A percentile compares a stretch with the other conserved stretches of the same genome.
phyloP scores from a whole-genome alignment of 805 yeast species.

The Pichia nanzhaoensis region DNA sequence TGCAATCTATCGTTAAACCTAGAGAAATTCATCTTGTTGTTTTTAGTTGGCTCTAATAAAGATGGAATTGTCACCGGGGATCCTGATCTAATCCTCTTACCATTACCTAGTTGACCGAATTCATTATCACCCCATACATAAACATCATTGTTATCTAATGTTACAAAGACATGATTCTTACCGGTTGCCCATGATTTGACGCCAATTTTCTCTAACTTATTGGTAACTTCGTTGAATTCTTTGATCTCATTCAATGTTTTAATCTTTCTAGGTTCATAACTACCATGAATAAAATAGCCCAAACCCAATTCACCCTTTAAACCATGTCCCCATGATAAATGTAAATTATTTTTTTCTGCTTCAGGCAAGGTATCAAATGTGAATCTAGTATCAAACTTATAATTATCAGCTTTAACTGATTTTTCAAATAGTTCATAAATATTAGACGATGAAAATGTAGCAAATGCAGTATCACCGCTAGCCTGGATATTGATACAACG shows the following conservation, averaged over 20 bases:
- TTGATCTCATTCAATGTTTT: slow-evolving; percentile 39
- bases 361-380: slow-evolving; percentile 17
- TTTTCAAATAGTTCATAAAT: slow-evolving; percentile 33
- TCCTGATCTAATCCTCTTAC: slow-evolving; percentile 55
- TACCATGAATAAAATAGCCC: slow-evolving; percentile 69
- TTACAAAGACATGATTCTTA: slow-evolving; percentile 55
- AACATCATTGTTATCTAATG: slow-evolving; percentile 57
- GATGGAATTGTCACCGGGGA: slow-evolving; percentile 50
- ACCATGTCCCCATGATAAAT: slow-evolving; percentile 77
- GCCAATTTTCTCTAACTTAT: slow-evolving; percentile 38
- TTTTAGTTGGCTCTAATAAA: slow-evolving; percentile 45
- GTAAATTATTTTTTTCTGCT: slow-evolving; percentile 27
- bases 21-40: slow-evolving; percentile 15
- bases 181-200: slow-evolving; percentile 56
- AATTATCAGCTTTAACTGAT: slow-evolving; percentile 16
- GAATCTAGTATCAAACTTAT: slow-evolving; percentile 4
- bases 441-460: slow-evolving; percentile 33
- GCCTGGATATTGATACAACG: slow-evolving; percentile 54
- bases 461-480: slow-evolving; percentile 59
- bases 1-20: slow-evolving; percentile 40
- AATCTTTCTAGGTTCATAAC: slow-evolving; percentile 56
- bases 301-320: slow-evolving; percentile 80
- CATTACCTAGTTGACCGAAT: slow-evolving; percentile 78
- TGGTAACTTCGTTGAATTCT: slow-evolving; percentile 47
- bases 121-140: slow-evolving; percentile 81